These are phyloP conservation scores for Triticum turgidum DNA, from an alignment of 176 grass and related monocot genomes.

Conservation along the genomic window DNA sequence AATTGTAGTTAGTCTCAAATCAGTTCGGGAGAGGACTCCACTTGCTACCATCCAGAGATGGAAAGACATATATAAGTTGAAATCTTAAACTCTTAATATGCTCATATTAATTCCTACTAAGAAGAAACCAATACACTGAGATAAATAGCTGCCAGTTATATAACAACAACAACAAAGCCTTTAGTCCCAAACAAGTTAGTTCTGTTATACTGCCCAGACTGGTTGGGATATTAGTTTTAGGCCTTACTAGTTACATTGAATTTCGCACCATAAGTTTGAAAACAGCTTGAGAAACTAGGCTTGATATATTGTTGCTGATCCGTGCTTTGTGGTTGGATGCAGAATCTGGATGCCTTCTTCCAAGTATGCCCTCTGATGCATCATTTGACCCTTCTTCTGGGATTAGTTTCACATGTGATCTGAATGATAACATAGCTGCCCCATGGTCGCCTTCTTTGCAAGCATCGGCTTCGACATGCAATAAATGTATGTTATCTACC, in stretches of 20 bases:
- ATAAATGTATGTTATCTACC: slow-evolving; percentile 66
- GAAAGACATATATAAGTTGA: background rate
- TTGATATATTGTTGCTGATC: slow-evolving; percentile 23
- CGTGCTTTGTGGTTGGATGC: slow-evolving; percentile 20
- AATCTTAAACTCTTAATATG: slow-evolving; percentile 1
- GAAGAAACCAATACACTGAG: background rate
- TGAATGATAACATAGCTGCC: slow-evolving; percentile 98
- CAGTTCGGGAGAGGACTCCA: background rate
- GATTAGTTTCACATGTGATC: slow-evolving; percentile 96
- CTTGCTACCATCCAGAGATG: background rate
- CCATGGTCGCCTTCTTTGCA: slow-evolving; percentile 84
- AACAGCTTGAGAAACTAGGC: background rate
- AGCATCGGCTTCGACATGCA: slow-evolving; percentile 71
- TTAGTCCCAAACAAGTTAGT: background rate
- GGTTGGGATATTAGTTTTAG: background rate
- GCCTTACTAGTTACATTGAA: background rate
- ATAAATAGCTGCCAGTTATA: no score
- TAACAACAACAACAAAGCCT: no score
- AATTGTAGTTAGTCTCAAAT: background rate
- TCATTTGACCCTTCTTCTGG: slow-evolving; percentile 73
- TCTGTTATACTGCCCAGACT: background rate
- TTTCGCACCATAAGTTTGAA: background rate
- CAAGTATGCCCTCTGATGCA: slow-evolving; percentile 94
- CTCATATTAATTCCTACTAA: slow-evolving; percentile 2
- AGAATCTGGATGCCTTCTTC: slow-evolving; percentile 97